phyloP scores from a whole-genome alignment of 164 flowering plant genomes.

The Aristolochia contorta region DNA sequence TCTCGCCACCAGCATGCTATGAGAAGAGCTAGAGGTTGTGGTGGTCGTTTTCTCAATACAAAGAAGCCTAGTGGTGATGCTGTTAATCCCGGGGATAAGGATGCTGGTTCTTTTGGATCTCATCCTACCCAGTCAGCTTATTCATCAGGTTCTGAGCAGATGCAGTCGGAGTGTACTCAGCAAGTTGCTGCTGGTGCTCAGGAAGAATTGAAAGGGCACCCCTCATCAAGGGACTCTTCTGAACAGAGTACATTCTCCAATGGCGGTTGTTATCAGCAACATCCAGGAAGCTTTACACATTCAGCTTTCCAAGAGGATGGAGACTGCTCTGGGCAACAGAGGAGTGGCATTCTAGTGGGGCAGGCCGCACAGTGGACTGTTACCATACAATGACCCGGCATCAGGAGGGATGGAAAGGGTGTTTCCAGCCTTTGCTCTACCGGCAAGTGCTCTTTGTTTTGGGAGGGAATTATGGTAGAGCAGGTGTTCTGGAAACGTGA shows the following conservation, averaged over 20 bases:
- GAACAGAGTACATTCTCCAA: conserved; percentile 18
- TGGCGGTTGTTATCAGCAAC: conserved; percentile 25
- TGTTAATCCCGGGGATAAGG: conserved; percentile 21
- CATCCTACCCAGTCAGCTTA: conserved; percentile 21
- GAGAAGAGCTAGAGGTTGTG: conserved; percentile 75
- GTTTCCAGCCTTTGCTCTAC: conserved; percentile 5
- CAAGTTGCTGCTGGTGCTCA: conserved; percentile 22
- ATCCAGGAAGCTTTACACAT: conserved; percentile 17
- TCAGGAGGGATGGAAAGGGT: not conserved
- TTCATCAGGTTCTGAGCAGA: conserved; percentile 41
- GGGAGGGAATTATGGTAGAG: not conserved
- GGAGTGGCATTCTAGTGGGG: conserved; percentile 37
- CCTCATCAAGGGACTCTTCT: conserved; percentile 4
- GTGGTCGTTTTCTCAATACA: conserved; percentile 78
- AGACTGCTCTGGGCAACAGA: conserved; percentile 39
- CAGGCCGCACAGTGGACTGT: conserved; percentile 48
- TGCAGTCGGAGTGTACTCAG: conserved; percentile 18
- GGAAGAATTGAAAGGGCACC: conserved; percentile 19
- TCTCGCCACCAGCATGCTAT: conserved; percentile 90
- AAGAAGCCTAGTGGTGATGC: conserved; percentile 41
- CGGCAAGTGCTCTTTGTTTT: not conserved
- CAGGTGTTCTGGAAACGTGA: conserved; percentile 14
- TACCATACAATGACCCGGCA: conserved; percentile 36
- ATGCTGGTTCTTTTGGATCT: conserved; percentile 16
- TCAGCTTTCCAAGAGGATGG: conserved; percentile 35